A percentile compares a stretch with the other conserved stretches of the same genome.
Evolutionary conservation across 768 basidiomycete genomes (phyloP).

Genomic region (Boletus sensibilis): DNA sequence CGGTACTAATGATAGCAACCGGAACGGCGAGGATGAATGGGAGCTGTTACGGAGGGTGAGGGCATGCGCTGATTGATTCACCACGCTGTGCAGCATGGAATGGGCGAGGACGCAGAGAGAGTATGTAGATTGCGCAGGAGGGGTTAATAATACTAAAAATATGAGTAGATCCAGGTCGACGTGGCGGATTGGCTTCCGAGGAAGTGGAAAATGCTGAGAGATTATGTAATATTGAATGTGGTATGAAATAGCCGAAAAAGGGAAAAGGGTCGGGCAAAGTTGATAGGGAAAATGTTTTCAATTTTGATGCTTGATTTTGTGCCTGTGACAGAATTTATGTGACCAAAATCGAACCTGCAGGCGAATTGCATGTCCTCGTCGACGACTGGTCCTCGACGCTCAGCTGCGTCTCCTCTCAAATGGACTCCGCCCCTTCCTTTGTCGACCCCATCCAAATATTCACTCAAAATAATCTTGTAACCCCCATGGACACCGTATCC

Average conservation of each 20-base stretch:
- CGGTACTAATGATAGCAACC: slow-evolving; percentile 39
- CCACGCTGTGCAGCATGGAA: slow-evolving; percentile 26
- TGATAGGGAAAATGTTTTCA: slow-evolving; percentile 30
- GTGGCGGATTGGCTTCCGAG: slow-evolving; percentile 4
- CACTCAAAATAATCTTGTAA: too few relatives aligned
- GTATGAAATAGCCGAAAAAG: slow-evolving; percentile 15
- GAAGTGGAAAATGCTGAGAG: not conserved
- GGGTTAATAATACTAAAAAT: not conserved
- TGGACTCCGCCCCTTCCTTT: not conserved
- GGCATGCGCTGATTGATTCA: slow-evolving; percentile 10
- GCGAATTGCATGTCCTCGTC: slow-evolving; percentile 24
- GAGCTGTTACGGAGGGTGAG: not conserved
- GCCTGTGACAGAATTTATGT: slow-evolving; percentile 38
- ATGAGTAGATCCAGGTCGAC: not conserved
- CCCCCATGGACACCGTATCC: not conserved
- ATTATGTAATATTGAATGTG: slow-evolving; percentile 22
- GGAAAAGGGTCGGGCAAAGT: slow-evolving; percentile 18
- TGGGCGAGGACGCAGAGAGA: slow-evolving; percentile 17
- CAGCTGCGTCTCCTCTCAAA: not conserved
- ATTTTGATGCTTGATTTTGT: slow-evolving; percentile 31
- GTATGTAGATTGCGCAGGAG: not conserved
- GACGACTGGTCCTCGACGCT: slow-evolving; percentile 3
- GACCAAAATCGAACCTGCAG: slow-evolving; percentile 16
- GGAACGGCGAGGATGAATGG: too few relatives aligned
- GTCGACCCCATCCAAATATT: too few relatives aligned